Evolutionary conservation across 257 asterid genomes (phyloP).

Genomic region (Gentiana straminea): DNA sequence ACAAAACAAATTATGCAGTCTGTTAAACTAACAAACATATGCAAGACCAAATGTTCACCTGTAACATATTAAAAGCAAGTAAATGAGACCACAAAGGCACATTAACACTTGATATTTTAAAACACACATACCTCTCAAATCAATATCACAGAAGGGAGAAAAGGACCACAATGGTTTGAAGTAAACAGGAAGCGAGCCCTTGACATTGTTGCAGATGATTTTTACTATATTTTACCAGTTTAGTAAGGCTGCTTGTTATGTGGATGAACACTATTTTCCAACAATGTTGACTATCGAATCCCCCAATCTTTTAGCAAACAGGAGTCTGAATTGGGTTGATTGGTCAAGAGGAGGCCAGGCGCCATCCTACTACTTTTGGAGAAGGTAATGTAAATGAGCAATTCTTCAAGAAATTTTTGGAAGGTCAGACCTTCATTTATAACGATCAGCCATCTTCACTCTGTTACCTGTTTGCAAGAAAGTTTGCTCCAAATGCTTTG

Average conservation of each 20-base stretch:
- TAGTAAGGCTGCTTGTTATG: conserved; percentile 35
- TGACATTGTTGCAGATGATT: conserved; percentile 24
- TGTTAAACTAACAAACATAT: no score
- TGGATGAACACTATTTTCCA: conserved; percentile 40
- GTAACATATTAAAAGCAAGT: no score
- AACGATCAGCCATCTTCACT: conserved; percentile 57
- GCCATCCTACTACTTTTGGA: conserved; percentile 83
- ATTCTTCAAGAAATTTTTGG: conserved; percentile 42
- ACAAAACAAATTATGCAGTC: no score
- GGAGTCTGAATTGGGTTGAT: conserved; percentile 77
- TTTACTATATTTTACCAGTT: conserved; percentile 29
- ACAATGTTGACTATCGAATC: conserved; percentile 61
- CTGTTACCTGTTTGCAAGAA: conserved; percentile 75
- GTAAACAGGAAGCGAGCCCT: conserved; percentile 27
- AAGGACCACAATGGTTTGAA: conserved; percentile 47
- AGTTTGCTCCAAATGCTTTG: conserved; percentile 76
- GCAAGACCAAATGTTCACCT: no score
- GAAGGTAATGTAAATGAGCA: conserved; percentile 33
- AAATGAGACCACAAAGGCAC: no score
- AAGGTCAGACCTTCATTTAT: conserved; percentile 32
- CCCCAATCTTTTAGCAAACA: conserved; percentile 59
- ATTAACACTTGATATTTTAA: no score
- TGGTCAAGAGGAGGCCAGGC: conserved; percentile 86
- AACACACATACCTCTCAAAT: conserved; percentile 11
- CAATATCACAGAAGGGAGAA: conserved; percentile 28